Base-by-base conservation (phyloP, 2,329 filamentous ascomycete species). In the Colletotrichum sp. region DNA sequence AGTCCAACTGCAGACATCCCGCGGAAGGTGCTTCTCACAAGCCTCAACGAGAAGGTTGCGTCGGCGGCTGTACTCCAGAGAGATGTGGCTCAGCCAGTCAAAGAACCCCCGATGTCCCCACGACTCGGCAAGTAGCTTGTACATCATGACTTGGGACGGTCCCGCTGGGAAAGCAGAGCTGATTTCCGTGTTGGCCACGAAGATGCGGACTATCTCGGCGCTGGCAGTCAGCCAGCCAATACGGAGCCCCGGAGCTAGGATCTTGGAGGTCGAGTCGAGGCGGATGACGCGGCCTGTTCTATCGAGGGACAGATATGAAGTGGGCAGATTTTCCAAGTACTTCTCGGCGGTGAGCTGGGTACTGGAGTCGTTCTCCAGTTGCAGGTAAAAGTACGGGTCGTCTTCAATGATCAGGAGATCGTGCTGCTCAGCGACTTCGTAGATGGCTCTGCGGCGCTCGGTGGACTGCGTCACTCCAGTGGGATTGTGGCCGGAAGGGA, bases 191-290 rank as follows among this genome's bases (percentile, higher is more conserved):
- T 38, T 34, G 13, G 55, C 55, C 0, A 58, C 12, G 13, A 63
- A 63, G 16, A 32, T 36, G n/a, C 26, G 30, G 0, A 28, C n/a
- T 10, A 36, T 63, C 26, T 63, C 59, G 24, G 59, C 30, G 32
- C 59, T 63, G n/a, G 59, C 21, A 24, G 32, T 63, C 0, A 63
- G 59, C 59, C 32, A 63, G 12, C 32, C 59, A 8, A 63, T 38
- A 4, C 30, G 59, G 0, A 65, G 36, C 10, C 62, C 62, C 3
- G 62, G 62, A 4, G 34, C 62, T 0, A 65, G 34, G 21, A 65
- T 65, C 24, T 65, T 65, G 58, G 28, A 61, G 58, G 58, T 32
- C 18, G 62, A 65, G 10, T 65, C 24, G 4, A 65, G 62, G 5
- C 36, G 62, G 21, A 65, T 32, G 0, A 48, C 62, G 1, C 62